A percentile compares a stretch with the other conserved stretches of the same genome.
These are phyloP conservation scores for Colletotrichum chlorophyti DNA, from an alignment of 2,329 filamentous ascomycete genomes.

Conservation along the genomic window DNA sequence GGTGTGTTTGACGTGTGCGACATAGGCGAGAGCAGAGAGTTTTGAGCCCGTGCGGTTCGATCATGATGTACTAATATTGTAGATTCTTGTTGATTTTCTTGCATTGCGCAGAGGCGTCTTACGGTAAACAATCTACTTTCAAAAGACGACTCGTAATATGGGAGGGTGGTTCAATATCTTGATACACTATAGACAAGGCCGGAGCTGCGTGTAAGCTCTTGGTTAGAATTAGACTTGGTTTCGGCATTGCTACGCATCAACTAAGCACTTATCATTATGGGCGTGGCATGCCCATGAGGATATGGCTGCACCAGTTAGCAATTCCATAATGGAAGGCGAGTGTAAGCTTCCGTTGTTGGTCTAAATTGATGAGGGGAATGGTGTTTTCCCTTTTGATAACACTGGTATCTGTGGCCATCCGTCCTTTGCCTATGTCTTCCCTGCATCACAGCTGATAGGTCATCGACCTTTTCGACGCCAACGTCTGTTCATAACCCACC, in stretches of 20 bases:
- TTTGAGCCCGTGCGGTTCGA: slow-evolving; percentile 47
- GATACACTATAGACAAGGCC: background rate
- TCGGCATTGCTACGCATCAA: too few relatives aligned
- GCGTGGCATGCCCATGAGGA: too few relatives aligned
- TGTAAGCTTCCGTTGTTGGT: too few relatives aligned
- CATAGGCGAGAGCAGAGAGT: slow-evolving; percentile 84
- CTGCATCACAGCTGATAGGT: background rate
- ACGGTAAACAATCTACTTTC: background rate
- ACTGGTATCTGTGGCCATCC: background rate
- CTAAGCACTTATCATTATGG: too few relatives aligned
- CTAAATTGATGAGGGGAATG: too few relatives aligned
- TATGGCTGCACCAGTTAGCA: too few relatives aligned
- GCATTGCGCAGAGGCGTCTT: background rate
- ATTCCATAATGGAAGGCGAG: too few relatives aligned
- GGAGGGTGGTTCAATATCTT: too few relatives aligned
- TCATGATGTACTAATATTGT: background rate
- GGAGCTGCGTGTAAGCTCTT: background rate
- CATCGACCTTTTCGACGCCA: background rate
- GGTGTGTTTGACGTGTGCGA: slow-evolving; percentile 84
- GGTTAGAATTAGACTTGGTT: background rate
- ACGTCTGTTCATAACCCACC: too few relatives aligned
- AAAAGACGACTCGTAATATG: background rate
- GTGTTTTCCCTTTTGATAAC: background rate
- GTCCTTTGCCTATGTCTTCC: background rate
- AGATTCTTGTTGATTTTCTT: background rate